A percentile compares a stretch with the other conserved stretches of the same genome.
Evolutionary conservation across 176 grass and related monocot species (phyloP).

Genomic region (Oryza coarctata): DNA sequence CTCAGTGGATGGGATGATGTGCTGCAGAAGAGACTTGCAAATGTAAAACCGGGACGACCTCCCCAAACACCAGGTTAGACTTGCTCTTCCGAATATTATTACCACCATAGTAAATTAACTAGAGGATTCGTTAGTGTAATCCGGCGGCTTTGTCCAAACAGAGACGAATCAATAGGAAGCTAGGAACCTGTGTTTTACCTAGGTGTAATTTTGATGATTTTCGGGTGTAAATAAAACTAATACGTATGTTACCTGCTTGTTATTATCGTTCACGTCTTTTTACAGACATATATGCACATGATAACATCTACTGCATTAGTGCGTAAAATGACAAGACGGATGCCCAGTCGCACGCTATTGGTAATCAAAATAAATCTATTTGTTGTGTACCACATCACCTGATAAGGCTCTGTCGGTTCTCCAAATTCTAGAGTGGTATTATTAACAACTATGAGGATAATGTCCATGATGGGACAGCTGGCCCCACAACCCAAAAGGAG

Average conservation of each 20-base stretch:
- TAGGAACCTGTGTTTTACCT: neutral
- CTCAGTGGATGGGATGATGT: conserved; percentile 51
- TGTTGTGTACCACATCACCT: neutral
- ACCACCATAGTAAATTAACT: conserved; percentile 24
- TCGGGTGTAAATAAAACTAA: neutral
- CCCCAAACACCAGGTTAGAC: neutral
- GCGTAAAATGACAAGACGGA: neutral
- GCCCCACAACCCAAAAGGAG: neutral
- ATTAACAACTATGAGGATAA: neutral
- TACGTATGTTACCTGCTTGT: neutral
- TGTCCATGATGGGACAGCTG: neutral
- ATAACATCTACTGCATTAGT: neutral
- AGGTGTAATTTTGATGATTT: conserved; percentile 16
- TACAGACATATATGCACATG: neutral
- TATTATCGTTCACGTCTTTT: neutral
- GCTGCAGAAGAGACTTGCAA: conserved; percentile 70
- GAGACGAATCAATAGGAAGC: neutral
- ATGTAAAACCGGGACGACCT: conserved; percentile 20
- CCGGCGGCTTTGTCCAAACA: neutral
- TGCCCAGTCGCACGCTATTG: neutral
- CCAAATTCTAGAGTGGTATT: neutral
- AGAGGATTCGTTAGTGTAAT: neutral
- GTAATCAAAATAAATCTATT: neutral
- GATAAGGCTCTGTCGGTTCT: conserved; percentile 15
- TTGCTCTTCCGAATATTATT: neutral